Conservation (phyloP, 345 rosid species). For the Euphorbia pulcherrima region DNA sequence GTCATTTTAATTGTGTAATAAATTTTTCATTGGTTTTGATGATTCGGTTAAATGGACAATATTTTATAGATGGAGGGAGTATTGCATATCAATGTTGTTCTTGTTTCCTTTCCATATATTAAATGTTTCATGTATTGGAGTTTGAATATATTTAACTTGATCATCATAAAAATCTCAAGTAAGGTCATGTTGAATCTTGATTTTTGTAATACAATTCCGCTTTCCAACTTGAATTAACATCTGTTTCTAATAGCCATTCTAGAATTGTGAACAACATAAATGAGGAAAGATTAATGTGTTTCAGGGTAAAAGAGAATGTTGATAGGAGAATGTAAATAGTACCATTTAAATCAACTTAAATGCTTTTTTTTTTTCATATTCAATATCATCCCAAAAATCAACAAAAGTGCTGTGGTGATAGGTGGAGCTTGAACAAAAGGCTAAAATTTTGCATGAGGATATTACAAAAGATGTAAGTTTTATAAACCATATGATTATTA, state of each 20-base stretch:
- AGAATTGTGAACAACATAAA: background rate
- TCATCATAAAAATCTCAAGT: background rate
- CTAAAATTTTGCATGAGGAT: constrained; percentile 24
- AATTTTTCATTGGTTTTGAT: no score
- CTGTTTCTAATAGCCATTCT: background rate
- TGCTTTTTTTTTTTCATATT: background rate
- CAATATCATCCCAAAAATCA: background rate
- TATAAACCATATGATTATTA: background rate
- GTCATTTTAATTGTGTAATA: no score
- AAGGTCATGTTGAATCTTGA: background rate
- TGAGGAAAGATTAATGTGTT: background rate
- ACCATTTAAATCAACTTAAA: background rate
- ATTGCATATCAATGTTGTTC: no score
- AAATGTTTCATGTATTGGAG: background rate
- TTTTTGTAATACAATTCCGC: background rate
- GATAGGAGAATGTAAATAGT: background rate
- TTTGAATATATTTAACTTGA: background rate
- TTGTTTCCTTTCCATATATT: no score
- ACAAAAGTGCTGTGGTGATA: background rate
- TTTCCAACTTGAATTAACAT: background rate
- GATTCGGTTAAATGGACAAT: no score
- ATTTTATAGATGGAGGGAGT: no score
- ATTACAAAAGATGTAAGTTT: constrained; percentile 27
- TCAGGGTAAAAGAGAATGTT: background rate
- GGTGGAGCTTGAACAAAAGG: constrained; percentile 30